Conservation (phyloP, 2,329 filamentous ascomycete genomes). For the Fusarium napiforme region DNA sequence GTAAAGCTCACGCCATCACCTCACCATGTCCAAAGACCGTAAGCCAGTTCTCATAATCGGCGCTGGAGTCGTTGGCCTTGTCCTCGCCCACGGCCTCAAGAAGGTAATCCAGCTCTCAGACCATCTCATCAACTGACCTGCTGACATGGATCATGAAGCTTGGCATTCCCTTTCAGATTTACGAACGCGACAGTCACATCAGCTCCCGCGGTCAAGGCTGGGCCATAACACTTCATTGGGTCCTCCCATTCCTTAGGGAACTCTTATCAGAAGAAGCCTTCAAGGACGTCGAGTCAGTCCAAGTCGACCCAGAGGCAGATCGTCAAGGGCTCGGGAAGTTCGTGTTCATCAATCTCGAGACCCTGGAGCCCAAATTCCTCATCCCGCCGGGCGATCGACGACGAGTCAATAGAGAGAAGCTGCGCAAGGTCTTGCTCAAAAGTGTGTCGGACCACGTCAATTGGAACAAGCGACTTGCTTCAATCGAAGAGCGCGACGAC, state of each 20-base stretch:
- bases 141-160: background rate
- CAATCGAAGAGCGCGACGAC: background rate
- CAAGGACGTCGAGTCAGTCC: background rate
- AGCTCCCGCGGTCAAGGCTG: slow-evolving; percentile 5
- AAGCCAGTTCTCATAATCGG: slow-evolving; percentile 17
- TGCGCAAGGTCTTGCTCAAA: slow-evolving; percentile 1
- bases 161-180: slow-evolving; percentile 1
- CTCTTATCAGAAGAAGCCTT: background rate
- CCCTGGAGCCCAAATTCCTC: slow-evolving; percentile 4
- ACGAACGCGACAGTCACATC: slow-evolving; percentile 6
- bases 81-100: slow-evolving; percentile 7
- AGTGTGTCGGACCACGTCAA: background rate
- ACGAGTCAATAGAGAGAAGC: slow-evolving; percentile 12
- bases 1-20: fast-evolving
- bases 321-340: slow-evolving; percentile 12
- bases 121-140: no score
- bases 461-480: slow-evolving; percentile 9
- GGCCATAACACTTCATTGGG: slow-evolving; percentile 18
- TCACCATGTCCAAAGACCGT: slow-evolving; percentile 13
- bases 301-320: slow-evolving; percentile 9
- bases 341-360: slow-evolving; percentile 3
- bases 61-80: slow-evolving; percentile 8
- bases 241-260: background rate
- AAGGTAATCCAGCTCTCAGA: background rate
- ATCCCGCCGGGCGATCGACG: slow-evolving; percentile 1